A percentile compares a stretch with the other conserved stretches of the same genome.
Conservation (phyloP, 2,329 filamentous ascomycete genomes). For the Atkinsonella hypoxylon region DNA sequence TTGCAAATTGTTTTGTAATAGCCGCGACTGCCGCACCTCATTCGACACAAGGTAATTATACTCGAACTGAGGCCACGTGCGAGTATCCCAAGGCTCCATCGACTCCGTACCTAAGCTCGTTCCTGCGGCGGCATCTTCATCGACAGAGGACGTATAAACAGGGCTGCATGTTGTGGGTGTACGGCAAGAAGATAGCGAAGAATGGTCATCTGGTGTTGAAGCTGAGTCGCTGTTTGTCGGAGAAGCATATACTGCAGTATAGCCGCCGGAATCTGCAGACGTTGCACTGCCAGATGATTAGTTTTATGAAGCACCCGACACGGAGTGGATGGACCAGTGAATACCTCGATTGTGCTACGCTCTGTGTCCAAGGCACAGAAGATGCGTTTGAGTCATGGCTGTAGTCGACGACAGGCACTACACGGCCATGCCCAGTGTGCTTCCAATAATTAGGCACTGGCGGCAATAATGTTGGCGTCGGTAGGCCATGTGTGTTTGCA, state of each 20-base stretch:
- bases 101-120: background rate
- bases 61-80: background rate
- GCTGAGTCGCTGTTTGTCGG: background rate
- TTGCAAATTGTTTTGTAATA: background rate
- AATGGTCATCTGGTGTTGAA: background rate
- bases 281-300: background rate
- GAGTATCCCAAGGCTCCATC: background rate
- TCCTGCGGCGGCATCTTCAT: background rate
- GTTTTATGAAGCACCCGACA: background rate
- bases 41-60: background rate
- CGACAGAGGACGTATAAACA: background rate
- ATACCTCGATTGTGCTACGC: background rate
- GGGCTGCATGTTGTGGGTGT: background rate
- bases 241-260: background rate
- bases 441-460: slow-evolving; percentile 2
- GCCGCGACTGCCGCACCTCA: background rate
- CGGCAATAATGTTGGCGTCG: background rate
- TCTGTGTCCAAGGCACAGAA: background rate
- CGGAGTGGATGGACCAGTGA: background rate
- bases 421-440: background rate
- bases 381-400: background rate
- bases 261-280: background rate
- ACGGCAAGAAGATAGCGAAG: background rate
- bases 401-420: background rate
- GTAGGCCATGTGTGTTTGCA: background rate